These are phyloP conservation scores for Neospermospora avenae DNA, from an alignment of 2,329 filamentous ascomycete species.

Conservation along the genomic window DNA sequence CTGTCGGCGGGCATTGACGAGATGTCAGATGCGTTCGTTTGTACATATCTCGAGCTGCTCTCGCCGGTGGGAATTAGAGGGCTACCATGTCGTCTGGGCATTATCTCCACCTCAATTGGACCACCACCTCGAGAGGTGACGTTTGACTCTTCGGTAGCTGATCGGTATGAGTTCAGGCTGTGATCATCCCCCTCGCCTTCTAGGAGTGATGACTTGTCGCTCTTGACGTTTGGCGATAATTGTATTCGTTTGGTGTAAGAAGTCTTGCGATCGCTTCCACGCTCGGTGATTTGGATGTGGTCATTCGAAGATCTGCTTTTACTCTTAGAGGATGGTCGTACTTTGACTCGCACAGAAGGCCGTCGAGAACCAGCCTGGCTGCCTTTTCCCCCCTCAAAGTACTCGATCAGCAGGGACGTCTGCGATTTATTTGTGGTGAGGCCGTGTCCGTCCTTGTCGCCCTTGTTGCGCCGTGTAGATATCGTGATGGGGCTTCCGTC, in stretches of 20 bases:
- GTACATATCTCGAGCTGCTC: slow-evolving; percentile 59
- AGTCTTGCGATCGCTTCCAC: slow-evolving; percentile 67
- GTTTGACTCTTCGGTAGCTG: slow-evolving; percentile 75
- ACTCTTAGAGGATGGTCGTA: slow-evolving; percentile 60
- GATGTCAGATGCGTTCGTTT: slow-evolving; percentile 74
- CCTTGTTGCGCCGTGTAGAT: slow-evolving; percentile 67
- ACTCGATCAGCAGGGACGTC: slow-evolving; percentile 72
- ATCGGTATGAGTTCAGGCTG: slow-evolving; percentile 72
- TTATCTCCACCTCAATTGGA: slow-evolving; percentile 87
- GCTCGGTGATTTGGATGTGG: slow-evolving; percentile 84
- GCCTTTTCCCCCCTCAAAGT: slow-evolving; percentile 66
- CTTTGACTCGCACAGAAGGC: slow-evolving; percentile 69
- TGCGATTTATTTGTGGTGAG: slow-evolving; percentile 57
- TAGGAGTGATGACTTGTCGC: slow-evolving; percentile 38
- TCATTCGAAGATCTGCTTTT: slow-evolving; percentile 52
- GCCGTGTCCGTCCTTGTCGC: slow-evolving; percentile 45
- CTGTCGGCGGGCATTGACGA: slow-evolving; percentile 77
- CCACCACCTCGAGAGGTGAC: slow-evolving; percentile 60
- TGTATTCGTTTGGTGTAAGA: slow-evolving; percentile 68
- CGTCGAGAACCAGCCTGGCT: slow-evolving; percentile 51
- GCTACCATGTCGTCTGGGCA: slow-evolving; percentile 60
- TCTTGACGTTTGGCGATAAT: slow-evolving; percentile 46
- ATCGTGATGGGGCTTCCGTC: slow-evolving; percentile 93
- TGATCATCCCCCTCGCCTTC: slow-evolving; percentile 56
- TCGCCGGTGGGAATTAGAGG: slow-evolving; percentile 59